These are phyloP conservation scores for Colletotrichum tabaci DNA, from an alignment of 2,329 filamentous ascomycete species.

Conservation along the genomic window DNA sequence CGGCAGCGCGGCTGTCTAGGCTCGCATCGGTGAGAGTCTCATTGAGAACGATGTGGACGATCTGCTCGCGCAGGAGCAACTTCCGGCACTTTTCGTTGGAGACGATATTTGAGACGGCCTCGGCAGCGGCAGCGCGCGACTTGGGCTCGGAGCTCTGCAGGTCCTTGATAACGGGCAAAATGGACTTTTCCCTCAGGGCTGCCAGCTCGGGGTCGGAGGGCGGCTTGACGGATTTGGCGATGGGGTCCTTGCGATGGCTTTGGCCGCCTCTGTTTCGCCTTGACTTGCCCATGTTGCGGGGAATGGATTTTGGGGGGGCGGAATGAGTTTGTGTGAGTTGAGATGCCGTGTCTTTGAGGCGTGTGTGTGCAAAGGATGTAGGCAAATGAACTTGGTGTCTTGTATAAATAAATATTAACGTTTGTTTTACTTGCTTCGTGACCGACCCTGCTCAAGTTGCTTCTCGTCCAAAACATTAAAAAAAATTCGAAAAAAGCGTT, in stretches of 20 bases:
- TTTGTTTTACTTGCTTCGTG: slow-evolving; percentile 1
- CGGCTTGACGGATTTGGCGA: slow-evolving; percentile 71
- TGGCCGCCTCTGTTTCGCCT: slow-evolving; percentile 66
- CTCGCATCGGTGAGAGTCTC: slow-evolving; percentile 76
- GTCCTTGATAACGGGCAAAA: slow-evolving; percentile 74
- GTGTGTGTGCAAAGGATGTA: neutral
- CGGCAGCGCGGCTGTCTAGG: slow-evolving; percentile 74
- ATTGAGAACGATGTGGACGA: slow-evolving; percentile 74
- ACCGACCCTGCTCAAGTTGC: slow-evolving; percentile 27
- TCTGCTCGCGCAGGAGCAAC: slow-evolving; percentile 75
- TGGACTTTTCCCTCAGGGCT: slow-evolving; percentile 73
- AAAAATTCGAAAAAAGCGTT: slow-evolving; percentile 30
- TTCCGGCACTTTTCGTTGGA: slow-evolving; percentile 75
- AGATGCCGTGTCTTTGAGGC: neutral
- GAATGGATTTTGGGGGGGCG: slow-evolving; percentile 5
- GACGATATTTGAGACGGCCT: slow-evolving; percentile 73
- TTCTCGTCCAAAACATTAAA: neutral
- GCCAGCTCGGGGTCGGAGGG: slow-evolving; percentile 75
- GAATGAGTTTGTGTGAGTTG: neutral
- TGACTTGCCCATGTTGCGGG: slow-evolving; percentile 70
- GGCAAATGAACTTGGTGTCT: too few species aligned
- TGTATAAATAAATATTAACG: neutral
- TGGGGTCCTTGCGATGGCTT: slow-evolving; percentile 67
- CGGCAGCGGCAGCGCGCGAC: slow-evolving; percentile 71
- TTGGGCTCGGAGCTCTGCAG: slow-evolving; percentile 72